A percentile compares a stretch with the other conserved stretches of the same genome.
Evolutionary conservation across 805 yeast genomes (phyloP).

Genomic region (Candida methanosorbosa): DNA sequence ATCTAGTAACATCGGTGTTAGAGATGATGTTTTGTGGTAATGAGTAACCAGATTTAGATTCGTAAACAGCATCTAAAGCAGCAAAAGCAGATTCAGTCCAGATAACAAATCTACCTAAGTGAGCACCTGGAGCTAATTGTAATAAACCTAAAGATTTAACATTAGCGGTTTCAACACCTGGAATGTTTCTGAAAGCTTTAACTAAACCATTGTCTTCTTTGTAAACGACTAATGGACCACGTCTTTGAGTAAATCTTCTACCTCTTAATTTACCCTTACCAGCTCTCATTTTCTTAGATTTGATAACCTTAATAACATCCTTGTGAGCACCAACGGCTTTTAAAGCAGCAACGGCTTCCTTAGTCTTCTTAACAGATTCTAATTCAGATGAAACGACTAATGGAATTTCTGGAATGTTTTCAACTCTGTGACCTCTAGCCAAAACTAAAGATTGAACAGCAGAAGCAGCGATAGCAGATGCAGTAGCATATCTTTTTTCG

Average conservation of each 20-base stretch:
- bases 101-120: conserved; percentile 98
- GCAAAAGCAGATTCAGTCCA: conserved; percentile 99
- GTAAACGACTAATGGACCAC: conserved; percentile 99
- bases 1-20: conserved; percentile 92
- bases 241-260: conserved; percentile 99
- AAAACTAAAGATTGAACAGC: conserved; percentile 96
- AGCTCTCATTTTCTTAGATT: conserved; percentile 98
- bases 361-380: conserved; percentile 92
- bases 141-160: conserved; percentile 89
- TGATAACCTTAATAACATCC: conserved; percentile 95
- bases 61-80: conserved; percentile 93
- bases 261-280: conserved; percentile 99
- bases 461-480: conserved; percentile 98
- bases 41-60: conserved; percentile 81
- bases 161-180: conserved; percentile 97
- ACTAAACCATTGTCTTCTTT: conserved; percentile 95
- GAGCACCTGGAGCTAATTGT: conserved; percentile 99
- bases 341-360: conserved; percentile 96
- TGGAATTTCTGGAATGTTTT: conserved; percentile 96
- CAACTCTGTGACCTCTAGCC: conserved; percentile 99
- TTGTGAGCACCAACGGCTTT: conserved; percentile 99
- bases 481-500: conserved; percentile 99
- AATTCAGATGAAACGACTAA: conserved; percentile 90
- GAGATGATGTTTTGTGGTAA: conserved; percentile 92
- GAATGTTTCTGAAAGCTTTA: conserved; percentile 98